Percentiles rank a stretch among this genome's conserved stretches.
These are phyloP conservation scores for Chytriomyces hyalinus DNA, from an alignment of 192 early-diverging fungal genomes.

Conservation along the genomic window DNA sequence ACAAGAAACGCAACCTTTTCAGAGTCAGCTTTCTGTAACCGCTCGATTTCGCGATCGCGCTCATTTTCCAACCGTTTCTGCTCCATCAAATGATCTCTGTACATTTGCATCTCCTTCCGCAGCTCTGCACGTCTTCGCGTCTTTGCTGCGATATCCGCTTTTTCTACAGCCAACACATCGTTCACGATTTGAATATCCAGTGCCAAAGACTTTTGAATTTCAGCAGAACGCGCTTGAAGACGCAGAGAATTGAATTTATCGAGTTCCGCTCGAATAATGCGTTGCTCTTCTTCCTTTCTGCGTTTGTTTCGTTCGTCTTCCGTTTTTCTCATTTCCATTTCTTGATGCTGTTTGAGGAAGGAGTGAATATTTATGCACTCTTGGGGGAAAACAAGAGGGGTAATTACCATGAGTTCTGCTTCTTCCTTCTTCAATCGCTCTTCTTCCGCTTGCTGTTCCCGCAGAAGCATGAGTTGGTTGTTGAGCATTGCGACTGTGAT, in stretches of 20 bases:
- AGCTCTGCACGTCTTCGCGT: constrained; percentile 45
- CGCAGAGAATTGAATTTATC: constrained; percentile 58
- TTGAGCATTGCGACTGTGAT: constrained; percentile 46
- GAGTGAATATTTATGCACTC: background rate
- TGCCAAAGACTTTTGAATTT: constrained; percentile 47
- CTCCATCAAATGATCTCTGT: constrained; percentile 51
- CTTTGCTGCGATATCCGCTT: constrained; percentile 40
- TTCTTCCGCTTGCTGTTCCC: constrained; percentile 47
- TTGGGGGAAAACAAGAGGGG: background rate
- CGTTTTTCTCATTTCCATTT: constrained; percentile 42
- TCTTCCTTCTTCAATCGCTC: constrained; percentile 59
- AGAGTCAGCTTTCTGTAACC: constrained; percentile 48
- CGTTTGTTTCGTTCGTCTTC: constrained; percentile 52
- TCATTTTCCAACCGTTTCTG: constrained; percentile 43
- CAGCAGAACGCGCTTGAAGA: constrained; percentile 42
- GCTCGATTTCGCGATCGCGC: constrained; percentile 49
- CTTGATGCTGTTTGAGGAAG: constrained; percentile 46
- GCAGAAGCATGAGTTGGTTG: constrained; percentile 49
- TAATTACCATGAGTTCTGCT: constrained; percentile 50
- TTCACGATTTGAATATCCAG: constrained; percentile 53
- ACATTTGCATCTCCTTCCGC: constrained; percentile 52
- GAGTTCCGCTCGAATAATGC: constrained; percentile 48
- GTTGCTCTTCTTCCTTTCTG: constrained; percentile 49
- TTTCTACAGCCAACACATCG: constrained; percentile 52
- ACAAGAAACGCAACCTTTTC: constrained; percentile 43